These are phyloP conservation scores for Teratosphaeria viscida DNA, from an alignment of 2,329 filamentous ascomycete species.

Conservation along the genomic window DNA sequence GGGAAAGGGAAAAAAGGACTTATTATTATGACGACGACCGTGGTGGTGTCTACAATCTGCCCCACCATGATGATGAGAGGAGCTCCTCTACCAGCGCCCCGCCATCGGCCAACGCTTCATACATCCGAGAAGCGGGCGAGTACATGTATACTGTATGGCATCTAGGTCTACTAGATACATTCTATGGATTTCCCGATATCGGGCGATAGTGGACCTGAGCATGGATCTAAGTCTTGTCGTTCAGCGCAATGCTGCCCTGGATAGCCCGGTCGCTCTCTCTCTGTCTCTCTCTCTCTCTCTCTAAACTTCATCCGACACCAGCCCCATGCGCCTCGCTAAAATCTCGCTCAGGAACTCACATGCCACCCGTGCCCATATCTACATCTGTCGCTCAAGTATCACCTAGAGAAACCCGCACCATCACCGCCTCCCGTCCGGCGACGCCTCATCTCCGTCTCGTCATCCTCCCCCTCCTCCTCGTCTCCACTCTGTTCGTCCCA, in stretches of 20 bases:
- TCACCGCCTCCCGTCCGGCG: neutral
- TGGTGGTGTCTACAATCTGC: neutral
- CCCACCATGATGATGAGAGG: too few relatives aligned
- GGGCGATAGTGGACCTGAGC: too few relatives aligned
- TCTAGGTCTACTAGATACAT: too few relatives aligned
- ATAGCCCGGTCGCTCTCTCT: too few relatives aligned
- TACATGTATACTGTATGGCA: too few relatives aligned
- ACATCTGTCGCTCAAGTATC: neutral
- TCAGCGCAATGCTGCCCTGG: too few relatives aligned
- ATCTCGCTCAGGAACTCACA: neutral
- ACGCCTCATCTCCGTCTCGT: slow-evolving; percentile 14
- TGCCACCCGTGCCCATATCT: neutral
- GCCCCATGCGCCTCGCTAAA: neutral
- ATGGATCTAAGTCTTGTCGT: too few relatives aligned
- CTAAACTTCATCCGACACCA: neutral
- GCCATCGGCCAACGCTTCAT: too few relatives aligned
- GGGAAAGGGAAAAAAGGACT: neutral
- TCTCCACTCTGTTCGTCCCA: slow-evolving; percentile 37
- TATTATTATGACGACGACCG: neutral
- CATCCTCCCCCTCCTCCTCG: slow-evolving; percentile 36
- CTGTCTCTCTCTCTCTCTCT: too few relatives aligned
- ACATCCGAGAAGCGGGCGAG: too few relatives aligned
- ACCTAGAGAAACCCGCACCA: neutral
- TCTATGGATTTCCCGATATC: too few relatives aligned
- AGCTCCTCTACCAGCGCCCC: too few relatives aligned